Evolutionary conservation across 805 yeast genomes (phyloP), one percentile per base, ranked within the genome.

Genomic region (Wickerhamiella lipophila): DNA sequence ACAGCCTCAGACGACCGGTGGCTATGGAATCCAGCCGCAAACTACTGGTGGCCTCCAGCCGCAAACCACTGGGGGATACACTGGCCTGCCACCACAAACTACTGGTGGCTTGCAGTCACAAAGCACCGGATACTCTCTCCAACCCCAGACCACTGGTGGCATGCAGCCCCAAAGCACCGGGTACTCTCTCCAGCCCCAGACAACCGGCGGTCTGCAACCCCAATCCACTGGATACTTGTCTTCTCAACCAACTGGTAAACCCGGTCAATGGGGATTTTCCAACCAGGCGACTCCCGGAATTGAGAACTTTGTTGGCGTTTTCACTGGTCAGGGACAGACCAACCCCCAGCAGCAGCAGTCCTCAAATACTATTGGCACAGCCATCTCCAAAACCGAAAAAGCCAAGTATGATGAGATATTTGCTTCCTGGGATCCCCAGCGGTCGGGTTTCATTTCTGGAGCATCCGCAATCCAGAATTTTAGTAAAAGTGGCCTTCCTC

Each of bases 341-440:
- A n/a, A n/a, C n/a, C n/a, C n/a, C n/a, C n/a, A n/a, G n/a, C 32
- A 29, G 35, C 41, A 12, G 35, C 21, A 7, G 36, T 16, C 47
- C 4, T 6, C 46, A 47, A 72, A 77, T 15, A 78, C 81, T 51
- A 81, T 82, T 30, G 76, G 82, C 8, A 79, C 84, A 83, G 83
- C 87, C 21, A 86, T 89, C 56, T 79, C 94, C 45, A 82, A 83
- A 57, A 86, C 84, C 58, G 97, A 89, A 61, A 88, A 86, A 61
- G 73, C 73, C 49, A 78, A 86, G 50, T 89, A 88, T 66, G 94
- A 83, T 59, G 83, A 81, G 45, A 84, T 89, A 51, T 89, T 92
- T 67, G 75, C 73, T 49, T 87, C 92, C 36, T 89, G 95, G 86
- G 96, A 88, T 60, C 68, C 77, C 13, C 59, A 69, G 36, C 73